phyloP scores from a whole-genome alignment of 805 yeast genomes.

The Candida verbasci region DNA sequence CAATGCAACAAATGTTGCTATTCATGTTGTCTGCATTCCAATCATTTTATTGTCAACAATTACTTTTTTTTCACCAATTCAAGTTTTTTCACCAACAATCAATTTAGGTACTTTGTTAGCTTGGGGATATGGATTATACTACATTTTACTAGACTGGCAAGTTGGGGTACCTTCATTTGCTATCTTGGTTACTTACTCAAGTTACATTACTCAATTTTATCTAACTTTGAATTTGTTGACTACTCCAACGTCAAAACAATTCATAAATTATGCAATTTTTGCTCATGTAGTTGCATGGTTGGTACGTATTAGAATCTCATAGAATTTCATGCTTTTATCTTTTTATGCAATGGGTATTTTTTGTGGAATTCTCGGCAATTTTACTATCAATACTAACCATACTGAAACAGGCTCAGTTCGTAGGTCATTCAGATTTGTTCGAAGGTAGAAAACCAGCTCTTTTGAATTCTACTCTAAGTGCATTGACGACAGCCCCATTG shows the following conservation, averaged over 20 bases:
- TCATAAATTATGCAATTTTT: conserved; percentile 24
- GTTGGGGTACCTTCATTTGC: conserved; percentile 30
- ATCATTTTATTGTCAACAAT: conserved; percentile 57
- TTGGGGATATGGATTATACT: conserved; percentile 51
- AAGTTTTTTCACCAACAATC: conserved; percentile 19
- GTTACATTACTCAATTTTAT: conserved; percentile 18
- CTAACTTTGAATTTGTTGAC: conserved; percentile 9
- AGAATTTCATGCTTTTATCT: too few relatives aligned
- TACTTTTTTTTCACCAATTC: conserved; percentile 30
- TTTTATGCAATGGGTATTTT: too few relatives aligned
- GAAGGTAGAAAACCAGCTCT: conserved; percentile 86
- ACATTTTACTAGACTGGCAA: conserved; percentile 50
- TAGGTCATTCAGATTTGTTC: conserved; percentile 83
- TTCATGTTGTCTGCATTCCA: conserved; percentile 82
- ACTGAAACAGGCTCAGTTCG: too few relatives aligned
- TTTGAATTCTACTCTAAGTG: conserved; percentile 76
- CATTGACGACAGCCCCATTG: conserved; percentile 86
- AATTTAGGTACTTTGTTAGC: conserved; percentile 48
- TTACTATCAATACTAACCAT: too few relatives aligned
- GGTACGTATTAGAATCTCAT: too few relatives aligned
- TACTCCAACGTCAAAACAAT: conserved; percentile 6
- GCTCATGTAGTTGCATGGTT: conserved; percentile 65
- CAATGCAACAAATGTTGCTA: conserved; percentile 59
- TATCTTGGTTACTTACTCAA: conserved; percentile 19
- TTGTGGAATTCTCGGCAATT: too few relatives aligned